Percentiles rank a stretch among this genome's conserved stretches.
These are phyloP conservation scores for Scortechinia acanthostroma DNA, from an alignment of 2,329 filamentous ascomycete species.

Conservation along the genomic window DNA sequence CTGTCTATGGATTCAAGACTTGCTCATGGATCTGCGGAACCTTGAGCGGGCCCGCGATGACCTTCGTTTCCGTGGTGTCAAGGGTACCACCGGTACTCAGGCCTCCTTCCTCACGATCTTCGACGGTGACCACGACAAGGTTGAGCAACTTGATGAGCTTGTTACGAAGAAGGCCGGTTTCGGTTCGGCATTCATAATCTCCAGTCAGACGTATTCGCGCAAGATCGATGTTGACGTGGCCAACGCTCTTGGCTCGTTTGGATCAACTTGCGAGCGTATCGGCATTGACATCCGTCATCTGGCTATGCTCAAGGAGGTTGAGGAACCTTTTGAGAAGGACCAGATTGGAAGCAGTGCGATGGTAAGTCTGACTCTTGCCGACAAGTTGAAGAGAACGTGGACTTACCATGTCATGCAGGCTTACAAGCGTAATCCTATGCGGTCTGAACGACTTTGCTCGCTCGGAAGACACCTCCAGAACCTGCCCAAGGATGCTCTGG, in stretches of 20 bases:
- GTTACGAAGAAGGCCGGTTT: slow-evolving; percentile 64
- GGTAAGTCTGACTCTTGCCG: slow-evolving; percentile 5
- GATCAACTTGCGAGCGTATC: slow-evolving; percentile 55
- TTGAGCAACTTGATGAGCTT: slow-evolving; percentile 54
- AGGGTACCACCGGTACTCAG: slow-evolving; percentile 56
- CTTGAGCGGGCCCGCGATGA: slow-evolving; percentile 50
- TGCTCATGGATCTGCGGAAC: slow-evolving; percentile 56
- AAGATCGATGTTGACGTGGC: slow-evolving; percentile 59
- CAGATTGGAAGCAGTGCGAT: slow-evolving; percentile 53
- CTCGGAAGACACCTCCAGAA: slow-evolving; percentile 13
- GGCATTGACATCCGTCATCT: slow-evolving; percentile 52
- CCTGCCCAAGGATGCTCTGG: slow-evolving; percentile 13
- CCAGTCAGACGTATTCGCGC: slow-evolving; percentile 60
- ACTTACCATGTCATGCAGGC: slow-evolving; percentile 19
- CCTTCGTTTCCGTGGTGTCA: slow-evolving; percentile 56
- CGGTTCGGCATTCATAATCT: slow-evolving; percentile 46
- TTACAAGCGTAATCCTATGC: slow-evolving; percentile 54
- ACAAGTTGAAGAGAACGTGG: too few species aligned
- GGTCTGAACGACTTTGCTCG: slow-evolving; percentile 16
- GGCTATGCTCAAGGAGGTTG: slow-evolving; percentile 56
- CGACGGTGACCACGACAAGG: slow-evolving; percentile 24
- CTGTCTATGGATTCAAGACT: slow-evolving; percentile 58
- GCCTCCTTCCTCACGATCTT: slow-evolving; percentile 61
- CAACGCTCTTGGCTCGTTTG: slow-evolving; percentile 54
- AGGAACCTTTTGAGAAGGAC: slow-evolving; percentile 64